phyloP scores from a whole-genome alignment of 2,329 filamentous ascomycete species.

The Ceratocystis diversiconidia region DNA sequence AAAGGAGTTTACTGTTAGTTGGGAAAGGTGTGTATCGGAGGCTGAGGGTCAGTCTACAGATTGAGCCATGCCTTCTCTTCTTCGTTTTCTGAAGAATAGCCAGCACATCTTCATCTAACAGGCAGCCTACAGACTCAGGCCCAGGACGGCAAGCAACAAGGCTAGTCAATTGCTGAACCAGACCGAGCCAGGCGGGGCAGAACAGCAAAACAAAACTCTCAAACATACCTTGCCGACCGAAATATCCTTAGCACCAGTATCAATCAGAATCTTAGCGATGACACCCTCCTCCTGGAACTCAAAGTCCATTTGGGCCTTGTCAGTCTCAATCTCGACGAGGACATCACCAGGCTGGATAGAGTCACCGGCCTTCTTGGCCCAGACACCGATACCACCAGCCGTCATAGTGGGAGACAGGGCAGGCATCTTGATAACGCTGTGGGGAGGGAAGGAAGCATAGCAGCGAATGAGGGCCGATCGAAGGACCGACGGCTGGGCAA shows the following conservation, averaged over 20 bases:
- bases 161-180: neutral
- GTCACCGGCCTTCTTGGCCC: constrained; percentile 97
- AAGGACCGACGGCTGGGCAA: constrained; percentile 23
- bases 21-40: too few relatives aligned
- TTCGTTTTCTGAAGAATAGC: too few relatives aligned
- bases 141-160: neutral
- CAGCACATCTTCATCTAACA: neutral
- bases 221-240: constrained; percentile 79
- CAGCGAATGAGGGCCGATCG: constrained; percentile 43
- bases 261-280: constrained; percentile 84
- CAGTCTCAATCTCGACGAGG: constrained; percentile 94
- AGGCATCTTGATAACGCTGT: constrained; percentile 95
- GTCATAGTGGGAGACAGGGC: constrained; percentile 97
- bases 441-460: constrained; percentile 78
- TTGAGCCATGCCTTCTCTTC: too few relatives aligned
- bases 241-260: constrained; percentile 86
- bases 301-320: constrained; percentile 99
- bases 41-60: too few relatives aligned
- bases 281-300: constrained; percentile 98
- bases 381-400: constrained; percentile 84
- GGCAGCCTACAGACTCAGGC: neutral
- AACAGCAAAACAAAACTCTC: neutral
- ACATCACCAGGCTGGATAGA: constrained; percentile 80
- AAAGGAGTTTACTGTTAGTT: constrained; percentile 15
- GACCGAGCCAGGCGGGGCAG: neutral